Evolutionary conservation across 306 rosid species (phyloP).

Genomic region (Castanopsis chinensis): DNA sequence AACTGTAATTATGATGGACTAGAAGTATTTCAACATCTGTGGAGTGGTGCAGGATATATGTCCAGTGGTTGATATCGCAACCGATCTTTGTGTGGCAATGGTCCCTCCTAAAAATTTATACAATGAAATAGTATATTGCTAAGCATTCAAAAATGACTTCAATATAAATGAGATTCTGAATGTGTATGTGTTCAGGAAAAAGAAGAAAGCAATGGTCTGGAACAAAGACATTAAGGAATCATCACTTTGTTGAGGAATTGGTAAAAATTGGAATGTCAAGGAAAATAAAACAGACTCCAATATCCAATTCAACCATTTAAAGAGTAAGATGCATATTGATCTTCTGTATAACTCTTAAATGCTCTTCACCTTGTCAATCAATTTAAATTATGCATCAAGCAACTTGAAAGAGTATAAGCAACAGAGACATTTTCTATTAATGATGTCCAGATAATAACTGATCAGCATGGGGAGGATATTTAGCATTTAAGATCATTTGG

Average conservation of each 20-base stretch:
- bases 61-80: conserved; percentile 53
- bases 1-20: conserved; percentile 22
- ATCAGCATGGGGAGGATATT: not conserved
- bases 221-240: not conserved
- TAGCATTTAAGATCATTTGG: not conserved
- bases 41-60: conserved; percentile 83
- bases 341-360: not conserved
- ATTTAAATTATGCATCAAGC: not conserved
- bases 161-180: not conserved
- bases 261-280: not conserved
- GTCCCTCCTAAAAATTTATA: conserved; percentile 61
- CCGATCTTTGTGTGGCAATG: conserved; percentile 62
- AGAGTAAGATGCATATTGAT: not conserved
- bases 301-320: not conserved
- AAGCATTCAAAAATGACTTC: not conserved
- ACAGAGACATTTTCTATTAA: not conserved
- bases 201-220: not conserved
- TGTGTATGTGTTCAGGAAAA: not conserved
- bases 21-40: conserved; percentile 56
- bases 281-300: not conserved
- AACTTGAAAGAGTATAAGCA: not conserved
- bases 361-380: not conserved
- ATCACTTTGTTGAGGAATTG: not conserved
- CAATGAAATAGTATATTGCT: conserved; percentile 2
- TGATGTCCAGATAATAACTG: not conserved